Conservation (phyloP, 805 yeast species). For the Candida pini region DNA sequence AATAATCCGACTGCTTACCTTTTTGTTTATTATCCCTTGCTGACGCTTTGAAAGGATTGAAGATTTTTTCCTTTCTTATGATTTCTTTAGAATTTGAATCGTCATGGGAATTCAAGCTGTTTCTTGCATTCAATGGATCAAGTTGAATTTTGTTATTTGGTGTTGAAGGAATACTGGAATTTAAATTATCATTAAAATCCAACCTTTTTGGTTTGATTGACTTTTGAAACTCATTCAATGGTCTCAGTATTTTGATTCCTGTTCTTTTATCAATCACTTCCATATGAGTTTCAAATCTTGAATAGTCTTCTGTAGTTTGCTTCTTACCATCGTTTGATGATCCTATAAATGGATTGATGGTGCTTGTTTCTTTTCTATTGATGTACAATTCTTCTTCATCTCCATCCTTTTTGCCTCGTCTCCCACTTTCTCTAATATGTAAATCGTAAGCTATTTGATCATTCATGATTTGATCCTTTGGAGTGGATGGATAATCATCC, state of each 20-base stretch:
- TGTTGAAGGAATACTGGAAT: conserved; percentile 8
- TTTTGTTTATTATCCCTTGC: not conserved
- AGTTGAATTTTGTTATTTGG: conserved; percentile 11
- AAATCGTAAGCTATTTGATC: conserved; percentile 27
- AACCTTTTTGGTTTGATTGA: conserved; percentile 35
- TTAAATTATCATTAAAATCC: conserved; percentile 17
- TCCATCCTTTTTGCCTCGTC: conserved; percentile 11
- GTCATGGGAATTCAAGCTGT: not conserved
- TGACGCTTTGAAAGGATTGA: conserved; percentile 18
- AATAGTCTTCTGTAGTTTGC: conserved; percentile 5
- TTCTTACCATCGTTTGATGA: conserved; percentile 1
- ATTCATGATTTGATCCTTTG: conserved; percentile 30
- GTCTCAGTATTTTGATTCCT: conserved; percentile 31
- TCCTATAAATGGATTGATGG: conserved; percentile 29
- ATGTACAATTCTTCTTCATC: conserved; percentile 14
- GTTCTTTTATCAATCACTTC: conserved; percentile 38
- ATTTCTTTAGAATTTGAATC: conserved; percentile 11
- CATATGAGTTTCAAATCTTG: conserved; percentile 31
- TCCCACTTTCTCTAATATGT: conserved; percentile 15
- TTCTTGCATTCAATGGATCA: conserved; percentile 7
- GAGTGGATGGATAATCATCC: conserved; percentile 27
- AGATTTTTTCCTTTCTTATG: conserved; percentile 17
- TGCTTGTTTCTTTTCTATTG: conserved; percentile 8
- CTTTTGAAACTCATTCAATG: conserved; percentile 28
- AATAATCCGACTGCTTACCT: not conserved